A percentile compares a stretch with the other conserved stretches of the same genome.
These are phyloP conservation scores for Thermochaetoides thermophila DNA, from an alignment of 495 filamentous ascomycete species.

Conservation along the genomic window DNA sequence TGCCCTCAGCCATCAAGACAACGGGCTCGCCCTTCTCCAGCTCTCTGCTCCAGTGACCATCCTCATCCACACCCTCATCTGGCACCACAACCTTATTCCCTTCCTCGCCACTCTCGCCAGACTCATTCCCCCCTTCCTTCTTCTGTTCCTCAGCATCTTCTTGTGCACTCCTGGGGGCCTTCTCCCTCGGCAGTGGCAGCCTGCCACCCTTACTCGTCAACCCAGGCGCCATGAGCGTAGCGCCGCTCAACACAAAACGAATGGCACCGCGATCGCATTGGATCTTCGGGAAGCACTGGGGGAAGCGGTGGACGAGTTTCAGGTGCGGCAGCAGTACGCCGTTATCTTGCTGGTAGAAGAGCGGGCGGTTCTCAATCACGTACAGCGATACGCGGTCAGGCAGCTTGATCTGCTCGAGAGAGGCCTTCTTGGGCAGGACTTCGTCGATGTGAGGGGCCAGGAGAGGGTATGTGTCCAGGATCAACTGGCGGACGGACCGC, in stretches of 20 bases:
- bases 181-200: conserved; percentile 38
- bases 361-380: conserved; percentile 54
- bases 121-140: conserved; percentile 17
- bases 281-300: conserved; percentile 45
- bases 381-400: conserved; percentile 82
- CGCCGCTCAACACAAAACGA: conserved; percentile 85
- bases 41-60: conserved; percentile 39
- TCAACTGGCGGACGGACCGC: conserved; percentile 64
- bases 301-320: conserved; percentile 58
- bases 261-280: conserved; percentile 89
- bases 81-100: conserved; percentile 25
- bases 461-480: conserved; percentile 71
- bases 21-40: conserved; percentile 68
- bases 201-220: conserved; percentile 68
- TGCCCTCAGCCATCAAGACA: conserved; percentile 82
- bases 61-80: conserved; percentile 30
- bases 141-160: conserved; percentile 1
- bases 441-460: conserved; percentile 85
- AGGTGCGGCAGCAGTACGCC: conserved; percentile 59
- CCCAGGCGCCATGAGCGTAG: conserved; percentile 89
- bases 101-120: conserved; percentile 7
- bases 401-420: conserved; percentile 81
- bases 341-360: conserved; percentile 87
- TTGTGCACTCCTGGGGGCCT: conserved; percentile 7
- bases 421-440: conserved; percentile 89